Evolutionary conservation across 2,329 filamentous ascomycete genomes (phyloP).

Genomic region (Xylaria arbuscula): DNA sequence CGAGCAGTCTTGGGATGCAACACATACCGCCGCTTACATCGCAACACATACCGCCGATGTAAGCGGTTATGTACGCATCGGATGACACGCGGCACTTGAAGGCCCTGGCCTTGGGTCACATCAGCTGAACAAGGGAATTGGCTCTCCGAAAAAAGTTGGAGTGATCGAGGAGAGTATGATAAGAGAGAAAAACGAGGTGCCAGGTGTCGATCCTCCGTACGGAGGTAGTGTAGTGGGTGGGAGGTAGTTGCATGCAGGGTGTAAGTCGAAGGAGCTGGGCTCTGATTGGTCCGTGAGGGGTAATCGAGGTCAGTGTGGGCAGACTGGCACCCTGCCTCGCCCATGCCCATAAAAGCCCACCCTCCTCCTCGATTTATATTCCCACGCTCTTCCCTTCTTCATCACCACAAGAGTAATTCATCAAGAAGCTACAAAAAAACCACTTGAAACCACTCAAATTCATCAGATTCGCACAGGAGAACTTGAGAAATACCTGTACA

Average conservation of each 20-base stretch:
- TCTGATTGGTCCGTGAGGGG: constrained; percentile 43
- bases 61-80: not conserved
- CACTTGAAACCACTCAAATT: constrained; percentile 25
- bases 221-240: constrained; percentile 34
- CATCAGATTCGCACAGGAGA: constrained; percentile 38
- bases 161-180: not conserved
- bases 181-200: constrained; percentile 19
- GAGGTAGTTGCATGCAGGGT: constrained; percentile 37
- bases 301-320: constrained; percentile 36
- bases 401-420: constrained; percentile 32
- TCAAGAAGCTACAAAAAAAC: constrained; percentile 36
- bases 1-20: not conserved
- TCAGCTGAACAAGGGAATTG: constrained; percentile 15
- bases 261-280: constrained; percentile 31
- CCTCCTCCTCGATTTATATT: constrained; percentile 40
- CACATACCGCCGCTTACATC: not conserved
- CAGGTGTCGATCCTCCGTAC: constrained; percentile 30
- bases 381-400: constrained; percentile 37
- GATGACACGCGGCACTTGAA: constrained; percentile 14
- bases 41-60: not conserved
- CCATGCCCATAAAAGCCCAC: constrained; percentile 46
- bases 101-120: constrained; percentile 16
- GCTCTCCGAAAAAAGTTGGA: constrained; percentile 13
- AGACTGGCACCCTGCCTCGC: constrained; percentile 41
- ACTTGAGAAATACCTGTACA: constrained; percentile 31